Conservation (phyloP, 495 filamentous ascomycete genomes). For the Tuber brumale region DNA sequence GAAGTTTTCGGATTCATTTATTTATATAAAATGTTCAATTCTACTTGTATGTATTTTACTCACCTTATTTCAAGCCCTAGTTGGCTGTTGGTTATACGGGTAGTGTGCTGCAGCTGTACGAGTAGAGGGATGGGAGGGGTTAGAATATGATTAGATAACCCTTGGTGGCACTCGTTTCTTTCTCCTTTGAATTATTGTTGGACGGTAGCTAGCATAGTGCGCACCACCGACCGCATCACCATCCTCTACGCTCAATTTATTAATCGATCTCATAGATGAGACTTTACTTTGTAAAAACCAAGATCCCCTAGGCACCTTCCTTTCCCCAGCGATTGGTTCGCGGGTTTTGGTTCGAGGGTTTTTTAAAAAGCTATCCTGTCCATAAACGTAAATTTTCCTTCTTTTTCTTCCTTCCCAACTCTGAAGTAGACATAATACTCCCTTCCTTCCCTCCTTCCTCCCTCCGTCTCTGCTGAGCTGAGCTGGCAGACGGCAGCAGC, state of each 20-base stretch:
- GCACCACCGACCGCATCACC: background rate
- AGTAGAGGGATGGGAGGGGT: background rate
- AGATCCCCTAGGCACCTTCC: background rate
- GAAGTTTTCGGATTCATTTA: background rate
- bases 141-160: background rate
- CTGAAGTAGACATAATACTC: background rate
- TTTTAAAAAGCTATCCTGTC: no score
- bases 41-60: background rate
- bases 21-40: background rate
- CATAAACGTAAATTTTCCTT: no score
- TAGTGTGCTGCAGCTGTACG: background rate
- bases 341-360: background rate
- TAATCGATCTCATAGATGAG: background rate
- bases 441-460: background rate
- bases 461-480: background rate
- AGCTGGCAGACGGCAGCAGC: background rate
- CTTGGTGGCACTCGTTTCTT: background rate
- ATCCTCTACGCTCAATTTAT: background rate
- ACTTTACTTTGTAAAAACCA: background rate
- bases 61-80: background rate
- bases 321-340: background rate
- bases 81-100: background rate
- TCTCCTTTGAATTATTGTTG: background rate
- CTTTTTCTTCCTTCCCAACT: background rate
- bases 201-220: background rate